Evolutionary conservation across 306 rosid genomes (phyloP).

Genomic region (Canavalia gladiata): DNA sequence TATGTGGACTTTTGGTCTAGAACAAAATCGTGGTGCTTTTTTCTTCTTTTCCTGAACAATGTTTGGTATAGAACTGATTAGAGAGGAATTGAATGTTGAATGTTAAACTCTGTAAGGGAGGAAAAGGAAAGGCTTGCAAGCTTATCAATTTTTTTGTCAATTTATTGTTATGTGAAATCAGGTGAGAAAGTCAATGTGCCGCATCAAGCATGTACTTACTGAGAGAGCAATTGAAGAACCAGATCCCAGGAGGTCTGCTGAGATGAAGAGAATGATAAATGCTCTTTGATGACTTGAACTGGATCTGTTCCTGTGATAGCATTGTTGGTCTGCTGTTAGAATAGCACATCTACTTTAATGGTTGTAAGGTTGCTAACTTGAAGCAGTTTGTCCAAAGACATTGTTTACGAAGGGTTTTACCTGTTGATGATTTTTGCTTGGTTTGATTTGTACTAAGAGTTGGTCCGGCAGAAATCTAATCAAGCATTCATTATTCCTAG

Average conservation of each 20-base stretch:
- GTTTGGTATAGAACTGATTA: background rate
- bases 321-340: constrained; percentile 41
- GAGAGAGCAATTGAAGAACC: constrained; percentile 97
- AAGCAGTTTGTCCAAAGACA: constrained; percentile 24
- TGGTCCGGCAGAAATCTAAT: constrained; percentile 7
- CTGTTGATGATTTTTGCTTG: constrained; percentile 24
- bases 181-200: constrained; percentile 99
- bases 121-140: background rate
- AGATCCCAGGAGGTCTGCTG: constrained; percentile 91
- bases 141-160: background rate
- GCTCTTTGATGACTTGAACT: constrained; percentile 61
- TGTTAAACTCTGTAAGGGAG: background rate
- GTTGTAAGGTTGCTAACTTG: constrained; percentile 36
- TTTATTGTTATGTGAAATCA: constrained; percentile 47
- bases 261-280: constrained; percentile 96
- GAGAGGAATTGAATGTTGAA: constrained; percentile 22
- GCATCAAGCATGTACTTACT: constrained; percentile 93
- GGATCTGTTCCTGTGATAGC: background rate
- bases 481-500: constrained; percentile 18
- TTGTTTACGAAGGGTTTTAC: constrained; percentile 16
- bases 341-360: constrained; percentile 36
- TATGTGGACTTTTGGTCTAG: background rate
- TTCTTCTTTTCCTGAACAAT: background rate
- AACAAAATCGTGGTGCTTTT: background rate
- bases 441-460: constrained; percentile 26